Conservation (phyloP, 306 rosid genomes). For the Neltuma alba region DNA sequence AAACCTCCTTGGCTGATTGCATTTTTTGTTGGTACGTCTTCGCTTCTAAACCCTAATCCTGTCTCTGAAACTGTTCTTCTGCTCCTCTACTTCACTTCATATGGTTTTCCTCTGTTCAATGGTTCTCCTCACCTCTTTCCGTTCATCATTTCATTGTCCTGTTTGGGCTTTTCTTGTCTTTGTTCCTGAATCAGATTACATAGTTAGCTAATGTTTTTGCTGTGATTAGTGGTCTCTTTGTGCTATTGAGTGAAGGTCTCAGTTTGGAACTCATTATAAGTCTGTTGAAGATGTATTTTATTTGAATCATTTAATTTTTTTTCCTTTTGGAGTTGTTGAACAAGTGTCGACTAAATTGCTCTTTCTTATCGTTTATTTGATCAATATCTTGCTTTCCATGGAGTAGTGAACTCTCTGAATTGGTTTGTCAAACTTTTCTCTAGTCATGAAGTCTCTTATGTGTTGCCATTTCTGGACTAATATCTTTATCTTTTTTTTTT, state of each 20-base stretch:
- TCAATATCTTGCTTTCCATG: slow-evolving; percentile 25
- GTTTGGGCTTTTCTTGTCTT: slow-evolving; percentile 9
- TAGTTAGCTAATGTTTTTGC: slow-evolving; percentile 26
- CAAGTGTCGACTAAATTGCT: slow-evolving; percentile 18
- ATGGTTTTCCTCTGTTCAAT: slow-evolving; percentile 2
- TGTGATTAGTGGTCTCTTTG: slow-evolving; percentile 26
- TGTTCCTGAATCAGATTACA: slow-evolving; percentile 36
- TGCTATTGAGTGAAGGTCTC: slow-evolving; percentile 33
- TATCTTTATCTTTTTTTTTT: neutral
- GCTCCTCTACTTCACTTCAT: neutral
- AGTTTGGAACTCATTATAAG: slow-evolving; percentile 32
- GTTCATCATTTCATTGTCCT: slow-evolving; percentile 14
- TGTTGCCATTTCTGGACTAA: slow-evolving; percentile 30
- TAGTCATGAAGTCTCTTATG: neutral
- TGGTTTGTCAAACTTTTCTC: slow-evolving; percentile 4
- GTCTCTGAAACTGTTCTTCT: neutral
- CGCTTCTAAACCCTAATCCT: slow-evolving; percentile 53
- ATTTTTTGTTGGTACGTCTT: slow-evolving; percentile 52
- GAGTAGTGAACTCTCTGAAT: slow-evolving; percentile 36
- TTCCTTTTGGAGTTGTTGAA: neutral
- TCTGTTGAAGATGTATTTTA: neutral
- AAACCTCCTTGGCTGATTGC: slow-evolving; percentile 57
- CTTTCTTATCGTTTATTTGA: slow-evolving; percentile 8
- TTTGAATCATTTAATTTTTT: slow-evolving; percentile 11
- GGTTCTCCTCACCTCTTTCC: neutral